Evolutionary conservation across 192 early-diverging fungal genomes (phyloP).

Genomic region (Backusella parvicylindrica): DNA sequence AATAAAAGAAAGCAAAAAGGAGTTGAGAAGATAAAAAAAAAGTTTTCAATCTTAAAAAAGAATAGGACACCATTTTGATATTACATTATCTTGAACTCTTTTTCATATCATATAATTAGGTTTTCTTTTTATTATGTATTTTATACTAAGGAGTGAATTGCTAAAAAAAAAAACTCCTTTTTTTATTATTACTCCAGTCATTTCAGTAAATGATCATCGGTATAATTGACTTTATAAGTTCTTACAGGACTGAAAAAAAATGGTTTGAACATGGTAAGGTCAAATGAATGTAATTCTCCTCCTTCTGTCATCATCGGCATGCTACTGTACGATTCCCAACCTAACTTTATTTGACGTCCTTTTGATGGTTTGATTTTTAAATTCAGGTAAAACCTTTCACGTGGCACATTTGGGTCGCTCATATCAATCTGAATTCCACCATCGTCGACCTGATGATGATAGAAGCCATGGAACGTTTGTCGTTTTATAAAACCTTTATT

Average conservation of each 20-base stretch:
- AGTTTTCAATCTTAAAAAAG: not conserved
- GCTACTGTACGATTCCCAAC: conserved; percentile 24
- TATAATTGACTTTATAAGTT: conserved; percentile 22
- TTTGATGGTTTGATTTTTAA: conserved; percentile 31
- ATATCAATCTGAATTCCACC: conserved; percentile 18
- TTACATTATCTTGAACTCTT: not conserved
- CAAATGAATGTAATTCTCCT: not conserved
- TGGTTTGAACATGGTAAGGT: conserved; percentile 26
- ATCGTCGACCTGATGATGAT: conserved; percentile 11
- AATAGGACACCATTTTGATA: not conserved
- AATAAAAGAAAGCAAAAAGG: not conserved
- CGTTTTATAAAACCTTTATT: conserved; percentile 7
- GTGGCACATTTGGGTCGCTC: conserved; percentile 12
- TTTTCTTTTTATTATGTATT: not conserved
- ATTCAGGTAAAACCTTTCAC: conserved; percentile 22
- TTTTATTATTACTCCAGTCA: not conserved
- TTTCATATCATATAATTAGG: not conserved
- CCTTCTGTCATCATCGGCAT: conserved; percentile 1
- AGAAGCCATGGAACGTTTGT: conserved; percentile 29
- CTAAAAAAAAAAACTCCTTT: not conserved
- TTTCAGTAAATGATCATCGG: not conserved
- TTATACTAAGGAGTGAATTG: not conserved
- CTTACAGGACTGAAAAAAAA: conserved; percentile 31
- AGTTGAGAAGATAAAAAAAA: not conserved
- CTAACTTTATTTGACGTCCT: conserved; percentile 36